Evolutionary conservation across 768 basidiomycete genomes (phyloP), one percentile per base, ranked within the genome.

Genomic region (Lentinula guzmanii): DNA sequence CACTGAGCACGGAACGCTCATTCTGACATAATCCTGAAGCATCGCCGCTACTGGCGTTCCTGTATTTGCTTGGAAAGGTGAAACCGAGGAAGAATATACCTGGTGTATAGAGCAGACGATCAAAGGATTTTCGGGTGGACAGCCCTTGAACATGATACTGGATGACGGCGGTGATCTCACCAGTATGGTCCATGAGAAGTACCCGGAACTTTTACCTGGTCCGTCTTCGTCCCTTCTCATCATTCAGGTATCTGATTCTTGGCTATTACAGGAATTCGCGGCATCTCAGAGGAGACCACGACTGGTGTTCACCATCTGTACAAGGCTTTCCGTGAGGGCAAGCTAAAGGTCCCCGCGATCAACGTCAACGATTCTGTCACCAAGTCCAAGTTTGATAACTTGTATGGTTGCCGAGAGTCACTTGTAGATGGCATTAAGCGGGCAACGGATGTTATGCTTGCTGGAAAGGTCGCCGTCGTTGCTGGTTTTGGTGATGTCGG

Each of bases 311-410:
- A 98, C 81, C 95, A 98, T 79, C 82, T 99, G 33, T 98, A 98
- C 89, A 96, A 95, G 83, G 87, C 90, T 63, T 91, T 95, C 90
- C 88, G 93, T 67, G 94, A 97, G 50, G 96, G 95, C 68, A 92
- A 84, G 73, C 86, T 99, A 72, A 96, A 95, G 82, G 83, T 98
- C 66, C 96, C 97, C 63, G 97, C 97, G 65, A 98, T 99, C 84
- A 99, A 99, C 76, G 97, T 99, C 71, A 98, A 98, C 76, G 95
- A 97, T 80, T 97, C 96, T 5, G 97, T 99, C 71, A 99, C 97
- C 66, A 99, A 99, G 79, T 97, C 95, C 73, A 99, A 99, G 83
- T 99, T 99, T 74, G 91, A 95, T 79, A 93, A 94, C 80, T 90
- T 93, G 78, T 99, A 99, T 74, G 97, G 97, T 64, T 99, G 97